Evolutionary conservation across 192 early-diverging fungal species (phyloP).

Genomic region (Coemansia sp.): DNA sequence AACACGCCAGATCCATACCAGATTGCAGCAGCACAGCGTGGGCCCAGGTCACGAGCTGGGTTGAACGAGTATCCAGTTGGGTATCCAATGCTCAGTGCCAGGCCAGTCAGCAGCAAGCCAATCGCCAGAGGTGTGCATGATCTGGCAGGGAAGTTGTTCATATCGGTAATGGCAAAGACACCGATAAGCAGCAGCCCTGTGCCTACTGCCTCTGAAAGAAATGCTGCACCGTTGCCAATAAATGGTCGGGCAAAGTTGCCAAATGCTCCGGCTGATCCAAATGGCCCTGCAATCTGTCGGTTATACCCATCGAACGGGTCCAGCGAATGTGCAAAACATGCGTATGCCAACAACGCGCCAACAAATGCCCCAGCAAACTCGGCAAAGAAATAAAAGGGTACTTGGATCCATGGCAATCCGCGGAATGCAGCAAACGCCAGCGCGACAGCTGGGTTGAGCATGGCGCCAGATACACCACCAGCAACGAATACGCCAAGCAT

Average conservation of each 20-base stretch:
- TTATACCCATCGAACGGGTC: constrained; percentile 45
- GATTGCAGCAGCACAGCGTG: constrained; percentile 64
- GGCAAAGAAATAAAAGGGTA: constrained; percentile 53
- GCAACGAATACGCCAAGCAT: constrained; percentile 50
- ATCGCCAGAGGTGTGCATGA: constrained; percentile 56
- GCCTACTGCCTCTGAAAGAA: constrained; percentile 59
- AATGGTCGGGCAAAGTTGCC: constrained; percentile 51
- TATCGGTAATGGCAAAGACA: constrained; percentile 60
- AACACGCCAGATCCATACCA: constrained; percentile 71
- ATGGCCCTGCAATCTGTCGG: constrained; percentile 41
- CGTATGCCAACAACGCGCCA: constrained; percentile 50
- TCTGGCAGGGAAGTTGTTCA: constrained; percentile 53
- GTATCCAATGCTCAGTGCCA: constrained; percentile 59
- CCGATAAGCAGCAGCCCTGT: constrained; percentile 62
- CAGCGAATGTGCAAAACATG: constrained; percentile 48
- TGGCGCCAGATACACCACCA: constrained; percentile 47
- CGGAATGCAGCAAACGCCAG: constrained; percentile 51
- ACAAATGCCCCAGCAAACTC: constrained; percentile 56
- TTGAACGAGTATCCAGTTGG: constrained; percentile 67
- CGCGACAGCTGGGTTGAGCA: constrained; percentile 55
- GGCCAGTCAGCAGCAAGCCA: constrained; percentile 57
- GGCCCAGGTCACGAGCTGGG: constrained; percentile 76
- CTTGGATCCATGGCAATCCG: constrained; percentile 53
- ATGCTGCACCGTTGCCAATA: constrained; percentile 51
- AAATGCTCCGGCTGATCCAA: constrained; percentile 48